Base-by-base conservation (phyloP, 1,139 yeast species). In the Pichia sp. region DNA sequence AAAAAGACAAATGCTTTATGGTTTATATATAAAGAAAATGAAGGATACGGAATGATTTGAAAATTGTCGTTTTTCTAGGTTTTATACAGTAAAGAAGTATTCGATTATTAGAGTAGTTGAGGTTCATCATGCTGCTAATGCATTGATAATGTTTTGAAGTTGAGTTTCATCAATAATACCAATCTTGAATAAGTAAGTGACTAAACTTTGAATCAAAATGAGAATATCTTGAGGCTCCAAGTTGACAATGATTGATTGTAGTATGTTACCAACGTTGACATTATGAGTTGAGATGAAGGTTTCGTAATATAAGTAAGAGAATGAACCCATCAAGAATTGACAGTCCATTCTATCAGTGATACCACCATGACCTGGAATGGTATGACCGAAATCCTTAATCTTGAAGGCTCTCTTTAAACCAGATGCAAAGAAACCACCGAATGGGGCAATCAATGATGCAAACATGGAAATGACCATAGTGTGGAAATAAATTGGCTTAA, bases 281-380 rank as follows among this genome's bases (percentile, higher is more conserved):
- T 83, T 85, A 57, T 80, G 79, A 43, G 81, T 79, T 38, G 95
- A 83, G 57, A 93, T 79, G 66, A 93, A 93, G 2, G 96, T 87
- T 67, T 91, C 97, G 66, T 85, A 91, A 71, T 93, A 93, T 56
- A 93, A 75, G 65, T 90, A 91, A 39, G 94, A 79, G 65, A 93
- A 93, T 37, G 96, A 89, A 11, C 99, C 99, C 98, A 93, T 93
- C 58, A 93, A 73, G 65, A 93, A 93, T 69, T 93, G 99, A 69
- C 99, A 93, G 70, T 93, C 99, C 74, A 93, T 85, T 69, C 99
- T 80, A 67, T 93, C 99, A 30, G 97, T 91, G 56, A 93, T 83
- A 56, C 99, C 99, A 53, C 99, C 99, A 63, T 93, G 99, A 34
- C 99, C 99, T 11, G 96, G 96, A 54, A 88, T 88, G 18, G 96